These are phyloP conservation scores for Terfezia claveryi DNA, from an alignment of 495 filamentous ascomycete genomes.

Conservation along the genomic window DNA sequence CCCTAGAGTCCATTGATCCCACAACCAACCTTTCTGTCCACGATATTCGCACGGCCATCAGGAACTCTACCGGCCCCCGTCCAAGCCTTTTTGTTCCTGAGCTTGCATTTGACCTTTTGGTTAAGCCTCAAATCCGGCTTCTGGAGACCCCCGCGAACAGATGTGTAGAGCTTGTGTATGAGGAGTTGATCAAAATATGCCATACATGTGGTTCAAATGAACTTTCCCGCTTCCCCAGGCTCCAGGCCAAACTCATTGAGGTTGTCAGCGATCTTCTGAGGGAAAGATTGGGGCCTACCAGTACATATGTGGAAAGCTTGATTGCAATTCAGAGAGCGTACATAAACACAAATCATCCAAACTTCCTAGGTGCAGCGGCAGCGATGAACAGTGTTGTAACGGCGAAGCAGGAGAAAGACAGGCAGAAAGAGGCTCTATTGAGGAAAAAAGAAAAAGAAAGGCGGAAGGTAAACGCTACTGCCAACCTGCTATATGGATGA, in stretches of 20 bases:
- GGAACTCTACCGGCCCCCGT: slow-evolving; percentile 90
- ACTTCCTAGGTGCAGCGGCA: slow-evolving; percentile 92
- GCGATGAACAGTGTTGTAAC: slow-evolving; percentile 93
- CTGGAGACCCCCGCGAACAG: slow-evolving; percentile 87
- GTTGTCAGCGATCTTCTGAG: slow-evolving; percentile 91
- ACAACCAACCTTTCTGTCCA: slow-evolving; percentile 82
- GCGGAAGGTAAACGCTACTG: slow-evolving; percentile 19
- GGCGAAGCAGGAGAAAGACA: slow-evolving; percentile 80
- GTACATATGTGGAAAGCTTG: slow-evolving; percentile 78
- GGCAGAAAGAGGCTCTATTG: slow-evolving; percentile 54
- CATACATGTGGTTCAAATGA: slow-evolving; percentile 96
- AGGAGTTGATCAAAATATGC: slow-evolving; percentile 97
- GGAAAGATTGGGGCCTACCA: slow-evolving; percentile 73
- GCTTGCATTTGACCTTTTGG: slow-evolving; percentile 87
- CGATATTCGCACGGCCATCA: slow-evolving; percentile 95
- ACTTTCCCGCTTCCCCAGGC: slow-evolving; percentile 68
- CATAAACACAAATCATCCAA: slow-evolving; percentile 98
- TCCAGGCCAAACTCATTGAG: slow-evolving; percentile 94
- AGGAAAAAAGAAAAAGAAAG: slow-evolving; percentile 68
- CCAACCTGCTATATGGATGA: slow-evolving; percentile 35
- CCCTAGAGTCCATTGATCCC: slow-evolving; percentile 84
- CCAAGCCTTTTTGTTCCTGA: slow-evolving; percentile 94
- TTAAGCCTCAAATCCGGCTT: slow-evolving; percentile 96
- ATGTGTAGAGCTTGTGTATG: slow-evolving; percentile 94
- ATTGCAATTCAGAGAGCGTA: slow-evolving; percentile 96